phyloP scores from a whole-genome alignment of 2,329 filamentous ascomycete species.

The Cladosporium cucumerinum region DNA sequence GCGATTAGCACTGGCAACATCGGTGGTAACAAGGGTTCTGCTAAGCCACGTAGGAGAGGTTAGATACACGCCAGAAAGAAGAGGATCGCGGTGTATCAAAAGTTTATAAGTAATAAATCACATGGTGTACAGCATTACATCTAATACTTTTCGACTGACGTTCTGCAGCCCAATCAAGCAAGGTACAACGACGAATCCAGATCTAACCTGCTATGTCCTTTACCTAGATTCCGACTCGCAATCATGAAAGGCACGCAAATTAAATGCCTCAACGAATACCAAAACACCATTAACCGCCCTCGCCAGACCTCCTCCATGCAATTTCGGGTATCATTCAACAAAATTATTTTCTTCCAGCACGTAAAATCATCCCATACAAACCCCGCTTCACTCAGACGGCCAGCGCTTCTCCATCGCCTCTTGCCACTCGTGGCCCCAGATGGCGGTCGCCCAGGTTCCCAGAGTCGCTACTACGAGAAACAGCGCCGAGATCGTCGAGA shows the following conservation, averaged over 20 bases:
- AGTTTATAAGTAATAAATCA: neutral
- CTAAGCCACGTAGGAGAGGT: conserved; percentile 10
- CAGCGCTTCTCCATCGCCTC: conserved; percentile 8
- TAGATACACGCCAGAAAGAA: neutral
- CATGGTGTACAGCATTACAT: neutral
- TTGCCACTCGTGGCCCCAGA: conserved; percentile 42
- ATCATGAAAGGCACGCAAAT: too few species aligned
- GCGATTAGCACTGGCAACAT: conserved; percentile 1
- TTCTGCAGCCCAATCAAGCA: neutral
- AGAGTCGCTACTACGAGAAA: conserved; percentile 51
- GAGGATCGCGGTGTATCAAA: neutral
- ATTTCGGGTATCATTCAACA: neutral
- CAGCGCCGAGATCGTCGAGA: conserved; percentile 64
- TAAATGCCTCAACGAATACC: neutral
- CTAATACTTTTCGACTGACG: neutral
- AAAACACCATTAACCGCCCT: neutral
- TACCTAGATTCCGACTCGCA: too few species aligned
- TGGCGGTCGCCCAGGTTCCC: conserved; percentile 48
- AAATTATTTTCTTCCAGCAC: neutral
- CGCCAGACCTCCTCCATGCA: neutral
- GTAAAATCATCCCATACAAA: neutral
- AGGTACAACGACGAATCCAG: neutral
- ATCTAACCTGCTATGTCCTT: too few species aligned
- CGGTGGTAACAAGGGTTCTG: neutral
- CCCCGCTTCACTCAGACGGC: neutral